Evolutionary conservation across 192 early-diverging fungal species (phyloP), one percentile per base, ranked within the genome.

Genomic region (Backusella mclennaniae): DNA sequence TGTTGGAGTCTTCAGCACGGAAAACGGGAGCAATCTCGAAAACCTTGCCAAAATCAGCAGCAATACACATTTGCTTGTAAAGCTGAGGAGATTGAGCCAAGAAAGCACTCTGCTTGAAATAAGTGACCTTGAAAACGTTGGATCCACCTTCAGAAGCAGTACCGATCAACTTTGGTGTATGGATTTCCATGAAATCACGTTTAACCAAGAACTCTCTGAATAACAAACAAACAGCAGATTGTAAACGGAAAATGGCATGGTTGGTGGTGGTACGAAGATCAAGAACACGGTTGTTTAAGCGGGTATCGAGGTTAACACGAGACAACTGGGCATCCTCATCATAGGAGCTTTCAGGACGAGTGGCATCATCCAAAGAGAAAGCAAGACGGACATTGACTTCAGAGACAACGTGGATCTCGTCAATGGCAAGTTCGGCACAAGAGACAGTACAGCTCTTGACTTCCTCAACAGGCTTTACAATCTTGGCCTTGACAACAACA

Each of bases 41-140:
- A n/a, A 99, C 98, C 35, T 95, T 90, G 77, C 95, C 97, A 82
- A 98, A 97, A 84, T 99, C 98, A 67, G 96, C 91, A 75, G 92
- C 95, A 82, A 99, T 96, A 82, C 93, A 94, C 95, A 97, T 97
- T 85, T 99, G 98, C 91, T 99, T 99, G 89, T 97, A 97, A 69
- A 99, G 90, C 86, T 99, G 98, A 71, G 98, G 98, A 21, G 96
- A 98, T 82, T 99, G 98, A 33, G 98, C 96, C 52, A 99, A 87
- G 85, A 87, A 99, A 3, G 98, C 98, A 21, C 90, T 87, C 9
- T 83, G 90, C 79, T 98, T 97, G 85, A 99, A 99, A 90, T 99
- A 99, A 73, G 93, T 85, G 75, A 99, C 92, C 80, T 92, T 89
- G 86, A 99, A 99, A n/a, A 99, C 96, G 78, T 96, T 99, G 42